A percentile compares a stretch with the other conserved stretches of the same genome.
Conservation (phyloP, 352 stramenopile species). For the Peronosclerospora sorghi region DNA sequence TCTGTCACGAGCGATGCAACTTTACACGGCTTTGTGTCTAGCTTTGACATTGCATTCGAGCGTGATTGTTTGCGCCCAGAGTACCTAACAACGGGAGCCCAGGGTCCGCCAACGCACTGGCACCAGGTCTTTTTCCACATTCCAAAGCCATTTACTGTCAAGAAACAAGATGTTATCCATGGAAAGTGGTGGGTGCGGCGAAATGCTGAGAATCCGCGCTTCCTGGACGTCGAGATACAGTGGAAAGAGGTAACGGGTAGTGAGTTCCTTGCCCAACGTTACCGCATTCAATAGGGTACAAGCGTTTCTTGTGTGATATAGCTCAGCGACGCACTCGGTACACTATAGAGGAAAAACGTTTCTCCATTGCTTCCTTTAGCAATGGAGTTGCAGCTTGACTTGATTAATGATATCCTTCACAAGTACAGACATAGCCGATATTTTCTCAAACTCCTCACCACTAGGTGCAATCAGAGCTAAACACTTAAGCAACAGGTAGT, state of each 20-base stretch:
- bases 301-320: background rate
- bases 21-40: slow-evolving; percentile 92
- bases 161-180: slow-evolving; percentile 58
- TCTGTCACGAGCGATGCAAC: slow-evolving; percentile 78
- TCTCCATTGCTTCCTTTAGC: background rate
- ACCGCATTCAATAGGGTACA: slow-evolving; percentile 63
- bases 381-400: slow-evolving; percentile 40
- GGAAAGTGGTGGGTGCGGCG: slow-evolving; percentile 83
- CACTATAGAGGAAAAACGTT: background rate
- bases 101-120: slow-evolving; percentile 95
- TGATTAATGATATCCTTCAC: slow-evolving; percentile 72
- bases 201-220: slow-evolving; percentile 89
- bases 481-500: slow-evolving; percentile 60
- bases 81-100: slow-evolving; percentile 89
- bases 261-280: slow-evolving; percentile 44
- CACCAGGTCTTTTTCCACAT: slow-evolving; percentile 98
- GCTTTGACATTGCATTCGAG: slow-evolving; percentile 96
- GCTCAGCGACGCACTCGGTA: background rate
- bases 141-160: slow-evolving; percentile 61
- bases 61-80: slow-evolving; percentile 88
- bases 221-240: slow-evolving; percentile 86
- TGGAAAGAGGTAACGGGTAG: slow-evolving; percentile 43
- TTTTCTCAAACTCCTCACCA: slow-evolving; percentile 49
- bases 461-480: slow-evolving; percentile 33
- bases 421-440: slow-evolving; percentile 67